phyloP scores from a whole-genome alignment of 305 asterid genomes.

The Fraxinus latifolia region DNA sequence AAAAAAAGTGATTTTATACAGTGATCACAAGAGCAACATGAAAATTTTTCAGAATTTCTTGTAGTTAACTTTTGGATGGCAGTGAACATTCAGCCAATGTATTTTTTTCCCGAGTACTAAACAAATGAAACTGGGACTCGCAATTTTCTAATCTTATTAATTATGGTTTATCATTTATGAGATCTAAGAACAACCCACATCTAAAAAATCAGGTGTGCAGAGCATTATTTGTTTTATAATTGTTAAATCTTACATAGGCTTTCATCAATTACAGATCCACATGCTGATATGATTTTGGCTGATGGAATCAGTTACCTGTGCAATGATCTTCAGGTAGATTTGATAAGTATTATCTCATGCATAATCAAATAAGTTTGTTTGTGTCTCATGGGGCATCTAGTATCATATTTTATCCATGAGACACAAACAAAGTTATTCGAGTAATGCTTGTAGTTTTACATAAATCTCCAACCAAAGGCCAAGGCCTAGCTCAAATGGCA shows the following conservation, averaged over 20 bases:
- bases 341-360: slow-evolving; percentile 13
- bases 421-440: not conserved
- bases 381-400: slow-evolving; percentile 8
- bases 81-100: not conserved
- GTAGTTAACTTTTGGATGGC: not conserved
- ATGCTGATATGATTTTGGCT: slow-evolving; percentile 85
- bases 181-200: not conserved
- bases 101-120: slow-evolving; percentile 8
- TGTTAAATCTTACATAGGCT: slow-evolving; percentile 25
- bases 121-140: not conserved
- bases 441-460: not conserved
- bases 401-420: not conserved
- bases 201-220: not conserved
- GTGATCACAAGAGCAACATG: not conserved
- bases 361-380: slow-evolving; percentile 1
- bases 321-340: slow-evolving; percentile 80
- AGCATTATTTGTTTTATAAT: slow-evolving; percentile 12
- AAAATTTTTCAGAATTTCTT: not conserved
- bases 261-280: slow-evolving; percentile 58
- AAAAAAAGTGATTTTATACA: not conserved
- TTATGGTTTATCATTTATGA: not conserved
- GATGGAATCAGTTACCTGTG: slow-evolving; percentile 89
- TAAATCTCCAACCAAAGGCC: not conserved
- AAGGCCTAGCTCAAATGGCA: not conserved
- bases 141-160: not conserved